Conservation (phyloP, 2,329 filamentous ascomycete genomes). For the Metarhizium brunneum region DNA sequence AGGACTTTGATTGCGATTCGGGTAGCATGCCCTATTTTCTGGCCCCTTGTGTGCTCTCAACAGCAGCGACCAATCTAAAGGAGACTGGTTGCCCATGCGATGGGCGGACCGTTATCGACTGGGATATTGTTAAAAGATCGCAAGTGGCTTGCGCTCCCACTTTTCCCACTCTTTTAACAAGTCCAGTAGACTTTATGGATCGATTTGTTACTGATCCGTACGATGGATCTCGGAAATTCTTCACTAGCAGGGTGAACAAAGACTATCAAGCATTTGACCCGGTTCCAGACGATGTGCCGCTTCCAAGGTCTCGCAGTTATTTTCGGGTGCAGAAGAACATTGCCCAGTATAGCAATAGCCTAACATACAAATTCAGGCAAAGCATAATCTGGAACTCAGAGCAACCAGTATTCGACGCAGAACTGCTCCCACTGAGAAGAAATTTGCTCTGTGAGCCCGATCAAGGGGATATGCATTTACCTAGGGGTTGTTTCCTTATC, state of each 20-base stretch:
- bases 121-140: constrained; percentile 42
- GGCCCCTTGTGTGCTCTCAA: constrained; percentile 40
- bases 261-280: constrained; percentile 55
- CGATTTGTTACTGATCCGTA: constrained; percentile 49
- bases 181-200: constrained; percentile 28
- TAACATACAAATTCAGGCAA: constrained; percentile 52
- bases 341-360: constrained; percentile 73
- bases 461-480: constrained; percentile 37
- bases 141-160: constrained; percentile 12
- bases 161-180: background rate
- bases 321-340: constrained; percentile 47
- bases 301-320: constrained; percentile 35
- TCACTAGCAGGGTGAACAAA: constrained; percentile 41
- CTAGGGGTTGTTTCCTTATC: constrained; percentile 55
- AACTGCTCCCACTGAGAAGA: constrained; percentile 65
- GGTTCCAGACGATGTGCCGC: constrained; percentile 48
- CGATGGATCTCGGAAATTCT: constrained; percentile 56
- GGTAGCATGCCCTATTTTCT: constrained; percentile 75
- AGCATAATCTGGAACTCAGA: constrained; percentile 46
- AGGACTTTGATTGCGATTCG: constrained; percentile 58
- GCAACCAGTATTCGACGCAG: constrained; percentile 75
- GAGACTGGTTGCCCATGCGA: background rate
- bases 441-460: constrained; percentile 69
- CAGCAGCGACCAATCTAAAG: background rate
- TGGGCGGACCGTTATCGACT: constrained; percentile 40